Evolutionary conservation across 2,329 filamentous ascomycete genomes (phyloP), one percentile per base, ranked within the genome.

Genomic region (Rosellinia necatrix): DNA sequence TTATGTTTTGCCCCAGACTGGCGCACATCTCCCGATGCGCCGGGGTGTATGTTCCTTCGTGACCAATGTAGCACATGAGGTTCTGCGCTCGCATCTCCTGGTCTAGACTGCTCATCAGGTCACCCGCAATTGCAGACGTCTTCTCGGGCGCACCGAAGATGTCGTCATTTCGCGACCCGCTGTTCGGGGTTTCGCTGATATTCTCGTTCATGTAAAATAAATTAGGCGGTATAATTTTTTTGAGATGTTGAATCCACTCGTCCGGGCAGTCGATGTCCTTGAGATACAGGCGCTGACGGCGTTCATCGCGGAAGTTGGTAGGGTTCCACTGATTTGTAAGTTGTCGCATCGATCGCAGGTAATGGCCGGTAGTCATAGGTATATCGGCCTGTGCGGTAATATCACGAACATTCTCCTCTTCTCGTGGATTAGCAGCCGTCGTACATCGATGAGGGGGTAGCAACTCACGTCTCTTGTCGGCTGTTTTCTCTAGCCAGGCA

Each of bases 1-100:
- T 97, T 65, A 99, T 93, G 68, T 99, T 99, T 64, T 99, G 94
- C 0, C 94, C 93, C 10, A 97, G 76, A 30, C 90, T 96, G 10
- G 91, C 94, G 72, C 94, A 99, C 94, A 99, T 99, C 72, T 99
- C 94, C 63, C 91, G 86, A 74, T 99, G 94, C 0, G 92, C 87
- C 8, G 94, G 93, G 0, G 94, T 99, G 69, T 93, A 97, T 1
- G 94, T 99, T 5, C 94, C 94, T 76, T 99, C 94, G 67, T 97
- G 93, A 0, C 94, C 94, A 66, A 97, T 88, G 68, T 99, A 99
- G 71, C 93, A 97, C 94, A 97, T 97, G 64, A 99, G 80, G 61
- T 99, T 99, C 69, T 96, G 87, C 0, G 94, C 94, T 44, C 92
- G 88, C 91, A 97, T 97, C 37, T 88, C 84, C 38, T 81, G 76